Evolutionary conservation across 768 basidiomycete genomes (phyloP).

Genomic region (Boletales sp.): DNA sequence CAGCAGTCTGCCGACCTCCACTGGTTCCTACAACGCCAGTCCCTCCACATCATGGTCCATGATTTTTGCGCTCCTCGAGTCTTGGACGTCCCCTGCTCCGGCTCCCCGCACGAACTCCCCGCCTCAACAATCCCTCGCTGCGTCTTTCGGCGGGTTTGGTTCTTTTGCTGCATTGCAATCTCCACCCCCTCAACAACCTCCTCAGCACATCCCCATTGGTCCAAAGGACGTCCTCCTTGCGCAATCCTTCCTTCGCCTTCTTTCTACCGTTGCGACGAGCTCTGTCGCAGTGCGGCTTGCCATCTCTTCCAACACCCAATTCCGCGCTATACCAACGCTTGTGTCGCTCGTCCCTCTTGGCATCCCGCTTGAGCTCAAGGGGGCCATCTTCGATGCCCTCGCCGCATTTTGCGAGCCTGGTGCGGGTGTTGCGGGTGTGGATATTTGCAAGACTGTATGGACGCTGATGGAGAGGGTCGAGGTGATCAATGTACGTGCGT

Average conservation of each 20-base stretch:
- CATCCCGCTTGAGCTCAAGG: slow-evolving; percentile 89
- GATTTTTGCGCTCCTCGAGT: slow-evolving; percentile 72
- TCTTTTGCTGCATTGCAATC: slow-evolving; percentile 28
- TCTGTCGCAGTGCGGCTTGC: slow-evolving; percentile 78
- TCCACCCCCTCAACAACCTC: slow-evolving; percentile 36
- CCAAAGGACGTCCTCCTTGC: slow-evolving; percentile 77
- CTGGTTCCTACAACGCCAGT: slow-evolving; percentile 38
- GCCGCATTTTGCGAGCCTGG: slow-evolving; percentile 83
- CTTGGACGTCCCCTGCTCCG: slow-evolving; percentile 60
- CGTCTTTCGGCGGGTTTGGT: slow-evolving; percentile 28
- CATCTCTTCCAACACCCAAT: slow-evolving; percentile 70
- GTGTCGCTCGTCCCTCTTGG: slow-evolving; percentile 74
- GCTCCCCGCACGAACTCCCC: slow-evolving; percentile 44
- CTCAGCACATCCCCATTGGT: slow-evolving; percentile 43
- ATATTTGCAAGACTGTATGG: slow-evolving; percentile 84
- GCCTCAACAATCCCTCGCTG: slow-evolving; percentile 37
- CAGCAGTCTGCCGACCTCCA: slow-evolving; percentile 42
- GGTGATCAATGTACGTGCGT: slow-evolving; percentile 69
- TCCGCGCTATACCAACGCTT: slow-evolving; percentile 78
- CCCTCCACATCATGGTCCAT: slow-evolving; percentile 73
- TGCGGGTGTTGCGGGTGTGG: slow-evolving; percentile 66
- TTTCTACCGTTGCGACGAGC: slow-evolving; percentile 69
- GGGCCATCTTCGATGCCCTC: slow-evolving; percentile 75
- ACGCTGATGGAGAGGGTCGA: slow-evolving; percentile 79
- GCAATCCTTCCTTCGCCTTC: slow-evolving; percentile 75